Percentiles rank a stretch among this genome's conserved stretches.
Conservation (phyloP, 805 yeast species). For the Kuraishia borneana region DNA sequence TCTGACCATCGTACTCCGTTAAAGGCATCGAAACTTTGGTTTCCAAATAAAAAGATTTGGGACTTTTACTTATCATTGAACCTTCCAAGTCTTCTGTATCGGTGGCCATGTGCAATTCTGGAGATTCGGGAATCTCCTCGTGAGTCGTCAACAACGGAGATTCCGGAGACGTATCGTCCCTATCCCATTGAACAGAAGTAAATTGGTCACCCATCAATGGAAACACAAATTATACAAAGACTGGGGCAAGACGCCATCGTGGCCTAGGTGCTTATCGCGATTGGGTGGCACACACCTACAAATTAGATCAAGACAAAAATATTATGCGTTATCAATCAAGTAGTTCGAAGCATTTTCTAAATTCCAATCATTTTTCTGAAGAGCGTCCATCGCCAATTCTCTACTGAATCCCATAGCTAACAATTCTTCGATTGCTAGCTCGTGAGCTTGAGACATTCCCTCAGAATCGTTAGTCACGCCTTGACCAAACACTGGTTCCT, state of each 20-base stretch:
- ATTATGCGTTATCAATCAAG: slow-evolving; percentile 58
- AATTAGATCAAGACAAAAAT: background rate
- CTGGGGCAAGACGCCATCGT: background rate
- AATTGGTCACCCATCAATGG: slow-evolving; percentile 23
- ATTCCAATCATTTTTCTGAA: slow-evolving; percentile 60
- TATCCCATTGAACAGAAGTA: slow-evolving; percentile 38
- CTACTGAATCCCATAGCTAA: slow-evolving; percentile 83
- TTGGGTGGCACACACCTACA: background rate
- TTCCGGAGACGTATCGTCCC: no score
- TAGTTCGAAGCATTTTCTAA: slow-evolving; percentile 81
- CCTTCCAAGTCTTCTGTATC: no score
- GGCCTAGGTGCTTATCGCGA: no score
- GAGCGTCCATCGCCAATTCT: slow-evolving; percentile 55
- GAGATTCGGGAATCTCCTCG: no score
- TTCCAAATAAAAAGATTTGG: slow-evolving; percentile 18
- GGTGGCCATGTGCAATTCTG: background rate
- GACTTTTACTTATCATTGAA: no score
- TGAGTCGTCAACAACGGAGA: no score
- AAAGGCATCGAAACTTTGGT: slow-evolving; percentile 46
- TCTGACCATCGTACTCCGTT: slow-evolving; percentile 64
- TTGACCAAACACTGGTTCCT: background rate
- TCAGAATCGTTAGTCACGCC: background rate
- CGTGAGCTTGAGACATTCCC: slow-evolving; percentile 15
- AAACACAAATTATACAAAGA: background rate
- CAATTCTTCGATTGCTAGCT: slow-evolving; percentile 60